Evolutionary conservation across 2,329 filamentous ascomycete species (phyloP), one percentile per base, ranked within the genome.

Genomic region (Apiospora phragmitis): DNA sequence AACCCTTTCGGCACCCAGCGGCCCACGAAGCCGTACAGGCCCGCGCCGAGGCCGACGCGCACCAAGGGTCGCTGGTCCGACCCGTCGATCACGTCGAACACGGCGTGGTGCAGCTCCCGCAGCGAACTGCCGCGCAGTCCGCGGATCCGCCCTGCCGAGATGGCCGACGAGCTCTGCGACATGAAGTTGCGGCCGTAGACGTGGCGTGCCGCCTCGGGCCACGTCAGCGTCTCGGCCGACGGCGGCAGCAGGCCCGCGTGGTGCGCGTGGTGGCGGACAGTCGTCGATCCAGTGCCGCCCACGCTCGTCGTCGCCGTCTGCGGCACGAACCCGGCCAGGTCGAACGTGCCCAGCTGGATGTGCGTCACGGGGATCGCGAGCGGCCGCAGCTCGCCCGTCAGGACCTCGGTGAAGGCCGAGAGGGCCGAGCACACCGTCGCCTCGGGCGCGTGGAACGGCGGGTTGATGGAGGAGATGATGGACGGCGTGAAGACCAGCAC

Each of bases 261-360:
- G 47, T 51, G 68, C 26, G 68, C 70, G 41, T 55, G 77, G 62
- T 80, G 84, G 70, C 80, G 82, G 18, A 84, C 79, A 0, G 55
- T 35, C 3, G 18, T 21, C 1, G 47, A 14, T 0, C 55, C 55
- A 8, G 55, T 62, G 4, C 9, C 32, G 29, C 51, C 29, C 2
- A 59, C 26, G 18, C 16, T 29, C 2, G 51, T 59, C 18, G 55
- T 62, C 18, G 55, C 55, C 32, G 55, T 62, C 21, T 62, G 55
- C 38, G 87, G 87, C 2, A 86, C 86, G 81, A 91, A 90, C 73
- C 91, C 86, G 8, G 90, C 90, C 76, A 95, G 91, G 81, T 98
- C 95, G 79, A 99, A 94, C 29, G 94, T 95, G 71, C 96, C 96
- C 1, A 98, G 90, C 81, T 95, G 94, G 79, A 99, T 87, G 79